Base-by-base conservation (phyloP, 139 green algal genomes). In the Dunaliella primolecta region DNA sequence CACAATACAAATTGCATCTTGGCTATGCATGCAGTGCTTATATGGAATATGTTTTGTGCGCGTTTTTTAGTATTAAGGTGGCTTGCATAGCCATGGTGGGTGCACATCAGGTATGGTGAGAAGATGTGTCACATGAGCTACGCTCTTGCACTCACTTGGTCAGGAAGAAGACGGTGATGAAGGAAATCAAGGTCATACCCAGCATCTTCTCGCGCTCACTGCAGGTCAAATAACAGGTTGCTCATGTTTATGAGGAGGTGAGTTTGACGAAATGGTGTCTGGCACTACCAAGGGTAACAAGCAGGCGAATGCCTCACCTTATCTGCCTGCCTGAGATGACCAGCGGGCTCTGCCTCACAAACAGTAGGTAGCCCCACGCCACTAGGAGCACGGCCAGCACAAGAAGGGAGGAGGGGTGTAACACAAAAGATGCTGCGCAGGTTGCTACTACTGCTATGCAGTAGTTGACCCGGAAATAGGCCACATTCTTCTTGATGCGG, bases 381-480 rank as follows among this genome's bases (percentile, higher is more conserved):
- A 88, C 80, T 3, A 86, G 76, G 33, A 99, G 88, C 2, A 88
- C n/a, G 2, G 38, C 93, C 30, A 98, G 85, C 70, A 98, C 93
- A 1, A 95, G 74, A 70, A 99, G 81, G 1, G 93, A 92, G 27
- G 89, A 91, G 1, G 95, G 95, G 83, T 97, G 89, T 78, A 94
- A 89, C 24, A 95, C 35, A 82, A 98, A 94, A 30, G 90, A 92
- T 1, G 93, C 80, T 0, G 87, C 84, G 1, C 94, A 89, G 1
- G 93, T 93, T 20, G 88, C 77, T 30, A 97, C 29, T 20, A 95
- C 88, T 3, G 96, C 85, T 24, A 98, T 89, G 27, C 94, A 76
- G 87, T 99, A 99, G 91, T 99, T 99, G 78, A 97, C 90, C 29
- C 88, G 86, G 88, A 99, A 99, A 91, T 99, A 99, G 3, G 82